These are phyloP conservation scores for Podaxis pistillaris DNA, from an alignment of 768 basidiomycete species.

Conservation along the genomic window DNA sequence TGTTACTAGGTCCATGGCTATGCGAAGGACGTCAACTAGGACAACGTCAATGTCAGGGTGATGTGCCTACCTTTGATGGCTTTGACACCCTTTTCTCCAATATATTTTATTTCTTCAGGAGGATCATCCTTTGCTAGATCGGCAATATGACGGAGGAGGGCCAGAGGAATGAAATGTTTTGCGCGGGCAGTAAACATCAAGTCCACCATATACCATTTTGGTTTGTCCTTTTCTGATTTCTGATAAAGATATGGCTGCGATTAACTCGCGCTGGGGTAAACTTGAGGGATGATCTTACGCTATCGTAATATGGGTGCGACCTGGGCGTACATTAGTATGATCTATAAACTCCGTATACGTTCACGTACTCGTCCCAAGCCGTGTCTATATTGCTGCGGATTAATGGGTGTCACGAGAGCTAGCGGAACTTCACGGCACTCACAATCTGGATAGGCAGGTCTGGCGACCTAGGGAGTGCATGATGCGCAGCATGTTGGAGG, in stretches of 20 bases:
- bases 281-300: constrained; percentile 38
- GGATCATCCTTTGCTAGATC: constrained; percentile 32
- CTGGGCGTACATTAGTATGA: constrained; percentile 23
- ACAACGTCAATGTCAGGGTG: neutral
- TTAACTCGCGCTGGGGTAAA: neutral
- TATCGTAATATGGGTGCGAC: constrained; percentile 79
- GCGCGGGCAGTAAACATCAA: constrained; percentile 65
- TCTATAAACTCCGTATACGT: neutral
- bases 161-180: constrained; percentile 72
- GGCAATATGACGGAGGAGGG: constrained; percentile 68
- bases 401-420: neutral
- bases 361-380: constrained; percentile 80
- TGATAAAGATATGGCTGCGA: constrained; percentile 25
- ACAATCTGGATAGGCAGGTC: constrained; percentile 91
- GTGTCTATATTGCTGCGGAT: constrained; percentile 53
- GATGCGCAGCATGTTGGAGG: constrained; percentile 10
- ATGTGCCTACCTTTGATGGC: constrained; percentile 58
- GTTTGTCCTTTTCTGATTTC: constrained; percentile 76
- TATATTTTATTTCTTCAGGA: constrained; percentile 62
- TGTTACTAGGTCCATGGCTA: constrained; percentile 77
- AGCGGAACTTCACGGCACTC: constrained; percentile 27
- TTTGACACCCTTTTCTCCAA: constrained; percentile 56
- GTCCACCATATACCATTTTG: constrained; percentile 95
- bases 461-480: constrained; percentile 53
- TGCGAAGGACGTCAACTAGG: neutral